Conservation (phyloP, 208 protist genomes). For the Trypanosoma platydactyli region DNA sequence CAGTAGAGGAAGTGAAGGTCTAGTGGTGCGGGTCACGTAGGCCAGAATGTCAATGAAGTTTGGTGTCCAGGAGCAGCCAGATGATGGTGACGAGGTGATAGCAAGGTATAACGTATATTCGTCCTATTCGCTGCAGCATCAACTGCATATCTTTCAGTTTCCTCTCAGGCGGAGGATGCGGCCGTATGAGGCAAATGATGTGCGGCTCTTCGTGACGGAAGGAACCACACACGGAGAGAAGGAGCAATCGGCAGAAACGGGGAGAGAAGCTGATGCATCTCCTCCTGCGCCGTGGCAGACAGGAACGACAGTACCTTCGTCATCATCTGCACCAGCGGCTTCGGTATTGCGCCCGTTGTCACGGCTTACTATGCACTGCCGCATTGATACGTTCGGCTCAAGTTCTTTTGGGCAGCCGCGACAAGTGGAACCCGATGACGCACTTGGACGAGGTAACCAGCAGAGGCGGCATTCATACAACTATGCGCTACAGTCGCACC, state of each 20-base stretch:
- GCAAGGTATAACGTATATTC: constrained; percentile 78
- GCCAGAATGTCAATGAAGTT: constrained; percentile 19
- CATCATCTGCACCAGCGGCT: constrained; percentile 15
- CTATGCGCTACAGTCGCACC: constrained; percentile 75
- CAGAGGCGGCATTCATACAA: constrained; percentile 41
- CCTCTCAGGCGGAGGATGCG: constrained; percentile 60
- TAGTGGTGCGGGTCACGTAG: neutral
- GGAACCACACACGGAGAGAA: constrained; percentile 16
- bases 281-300: neutral
- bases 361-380: constrained; percentile 69
- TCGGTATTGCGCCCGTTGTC: constrained; percentile 41
- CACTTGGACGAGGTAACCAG: neutral
- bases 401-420: constrained; percentile 49
- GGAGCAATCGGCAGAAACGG: neutral
- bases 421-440: constrained; percentile 10
- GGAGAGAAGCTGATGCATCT: neutral
- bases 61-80: constrained; percentile 2
- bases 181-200: constrained; percentile 75
- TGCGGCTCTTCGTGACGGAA: constrained; percentile 54
- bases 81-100: constrained; percentile 72
- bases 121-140: constrained; percentile 47
- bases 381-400: constrained; percentile 77
- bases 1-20: neutral
- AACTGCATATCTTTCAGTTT: constrained; percentile 89
- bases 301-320: neutral